Evolutionary conservation across 306 rosid genomes (phyloP).

Genomic region (Glycine tomentella): DNA sequence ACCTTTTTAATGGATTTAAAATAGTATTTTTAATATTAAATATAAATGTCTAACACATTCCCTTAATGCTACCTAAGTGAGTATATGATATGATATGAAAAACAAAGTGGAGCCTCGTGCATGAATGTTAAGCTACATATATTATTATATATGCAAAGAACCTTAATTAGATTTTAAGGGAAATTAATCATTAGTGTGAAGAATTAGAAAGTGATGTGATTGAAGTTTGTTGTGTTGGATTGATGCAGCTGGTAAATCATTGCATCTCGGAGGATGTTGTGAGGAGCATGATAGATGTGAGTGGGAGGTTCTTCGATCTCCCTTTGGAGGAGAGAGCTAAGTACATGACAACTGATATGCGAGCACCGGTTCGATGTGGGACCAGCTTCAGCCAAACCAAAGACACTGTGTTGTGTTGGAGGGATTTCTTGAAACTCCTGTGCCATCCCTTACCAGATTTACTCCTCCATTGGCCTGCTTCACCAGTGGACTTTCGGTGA

Average conservation of each 20-base stretch:
- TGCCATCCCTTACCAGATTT: conserved; percentile 70
- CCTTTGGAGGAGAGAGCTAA: conserved; percentile 75
- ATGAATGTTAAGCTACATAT: background rate
- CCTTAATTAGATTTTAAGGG: background rate
- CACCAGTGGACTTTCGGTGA: conserved; percentile 72
- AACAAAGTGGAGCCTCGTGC: background rate
- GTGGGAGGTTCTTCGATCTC: conserved; percentile 71
- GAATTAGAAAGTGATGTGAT: background rate
- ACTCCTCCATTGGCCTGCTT: conserved; percentile 77
- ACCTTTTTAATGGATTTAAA: too few species aligned
- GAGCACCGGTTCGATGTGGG: conserved; percentile 77
- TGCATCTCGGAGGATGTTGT: conserved; percentile 59
- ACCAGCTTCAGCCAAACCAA: conserved; percentile 84
- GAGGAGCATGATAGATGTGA: conserved; percentile 62
- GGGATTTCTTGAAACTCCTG: conserved; percentile 82
- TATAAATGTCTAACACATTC: background rate
- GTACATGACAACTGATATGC: conserved; percentile 77
- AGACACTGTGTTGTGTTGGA: conserved; percentile 82
- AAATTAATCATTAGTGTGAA: background rate
- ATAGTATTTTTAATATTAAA: background rate
- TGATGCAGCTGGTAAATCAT: conserved; percentile 77
- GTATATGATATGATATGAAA: background rate
- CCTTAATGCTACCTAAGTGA: background rate
- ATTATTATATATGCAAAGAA: background rate
- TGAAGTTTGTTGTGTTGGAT: background rate